Evolutionary conservation across 306 rosid species (phyloP).

Genomic region (Cucurbita pepo): DNA sequence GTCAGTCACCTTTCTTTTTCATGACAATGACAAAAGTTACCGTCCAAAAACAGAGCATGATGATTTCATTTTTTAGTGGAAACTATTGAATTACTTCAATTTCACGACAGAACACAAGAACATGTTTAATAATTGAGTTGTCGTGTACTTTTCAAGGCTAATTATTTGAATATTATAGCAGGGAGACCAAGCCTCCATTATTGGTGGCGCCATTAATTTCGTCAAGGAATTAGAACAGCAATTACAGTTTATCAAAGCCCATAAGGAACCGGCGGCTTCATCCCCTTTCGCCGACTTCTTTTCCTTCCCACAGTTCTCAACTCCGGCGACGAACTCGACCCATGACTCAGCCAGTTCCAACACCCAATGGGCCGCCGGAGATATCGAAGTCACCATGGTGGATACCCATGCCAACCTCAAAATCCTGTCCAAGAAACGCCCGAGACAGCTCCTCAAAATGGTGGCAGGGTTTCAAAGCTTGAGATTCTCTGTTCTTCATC

Average conservation of each 20-base stretch:
- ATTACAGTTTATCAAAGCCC: conserved; percentile 45
- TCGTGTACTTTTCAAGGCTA: neutral
- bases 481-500: conserved; percentile 57
- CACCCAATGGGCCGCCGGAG: conserved; percentile 30
- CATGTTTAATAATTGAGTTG: neutral
- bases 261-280: conserved; percentile 10
- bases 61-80: no score
- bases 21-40: neutral
- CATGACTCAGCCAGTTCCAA: neutral
- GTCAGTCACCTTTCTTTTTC: conserved; percentile 22
- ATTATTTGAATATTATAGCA: conserved; percentile 8
- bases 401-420: conserved; percentile 78
- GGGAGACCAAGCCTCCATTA: conserved; percentile 94
- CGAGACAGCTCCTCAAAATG: conserved; percentile 40
- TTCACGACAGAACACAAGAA: neutral
- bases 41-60: neutral
- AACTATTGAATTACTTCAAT: conserved; percentile 1
- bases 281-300: conserved; percentile 55
- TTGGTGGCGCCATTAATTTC: conserved; percentile 90
- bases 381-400: conserved; percentile 80
- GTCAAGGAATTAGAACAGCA: conserved; percentile 79
- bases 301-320: conserved; percentile 72
- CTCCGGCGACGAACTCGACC: conserved; percentile 11
- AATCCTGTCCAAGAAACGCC: conserved; percentile 42
- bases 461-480: conserved; percentile 52